Percentiles rank a stretch among this genome's conserved stretches.
Evolutionary conservation across 2,329 filamentous ascomycete species (phyloP).

Genomic region (Whalleya microplaca): DNA sequence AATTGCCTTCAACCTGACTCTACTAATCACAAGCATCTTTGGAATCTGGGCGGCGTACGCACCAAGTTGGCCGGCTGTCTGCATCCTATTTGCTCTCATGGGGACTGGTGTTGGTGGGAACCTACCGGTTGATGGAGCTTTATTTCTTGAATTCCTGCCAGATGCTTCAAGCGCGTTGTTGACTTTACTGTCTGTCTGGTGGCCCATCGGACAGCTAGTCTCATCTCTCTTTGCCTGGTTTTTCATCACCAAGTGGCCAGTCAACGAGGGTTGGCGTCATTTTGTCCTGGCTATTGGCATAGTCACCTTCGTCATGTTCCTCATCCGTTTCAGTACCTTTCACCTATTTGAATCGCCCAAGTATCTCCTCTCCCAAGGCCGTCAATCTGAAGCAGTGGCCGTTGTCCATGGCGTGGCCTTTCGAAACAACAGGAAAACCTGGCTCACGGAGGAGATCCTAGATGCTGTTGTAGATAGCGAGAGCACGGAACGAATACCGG

Average conservation of each 20-base stretch:
- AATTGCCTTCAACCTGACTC: conserved; percentile 79
- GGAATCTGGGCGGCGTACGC: conserved; percentile 72
- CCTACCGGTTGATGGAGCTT: conserved; percentile 75
- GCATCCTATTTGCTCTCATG: conserved; percentile 61
- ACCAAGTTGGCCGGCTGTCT: conserved; percentile 68
- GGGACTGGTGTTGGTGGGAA: conserved; percentile 77
- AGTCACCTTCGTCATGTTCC: conserved; percentile 76
- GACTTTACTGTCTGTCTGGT: conserved; percentile 84
- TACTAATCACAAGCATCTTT: conserved; percentile 75
- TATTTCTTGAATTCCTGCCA: conserved; percentile 84
- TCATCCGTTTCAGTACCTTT: conserved; percentile 78
- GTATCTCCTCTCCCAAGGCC: conserved; percentile 75
- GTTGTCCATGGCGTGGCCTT: conserved; percentile 79
- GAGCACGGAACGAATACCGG: conserved; percentile 27
- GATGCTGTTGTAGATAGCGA: conserved; percentile 56
- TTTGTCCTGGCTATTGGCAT: conserved; percentile 73
- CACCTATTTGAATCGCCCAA: conserved; percentile 85
- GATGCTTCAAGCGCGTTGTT: conserved; percentile 73
- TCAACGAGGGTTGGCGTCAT: conserved; percentile 76
- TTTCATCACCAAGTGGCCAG: conserved; percentile 70
- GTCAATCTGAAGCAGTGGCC: conserved; percentile 77
- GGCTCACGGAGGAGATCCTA: conserved; percentile 74
- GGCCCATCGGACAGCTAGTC: conserved; percentile 80
- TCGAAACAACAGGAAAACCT: conserved; percentile 71
- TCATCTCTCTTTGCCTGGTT: conserved; percentile 76